Base-by-base conservation (phyloP, 2,329 filamentous ascomycete genomes). In the Pezicula carpinea region DNA sequence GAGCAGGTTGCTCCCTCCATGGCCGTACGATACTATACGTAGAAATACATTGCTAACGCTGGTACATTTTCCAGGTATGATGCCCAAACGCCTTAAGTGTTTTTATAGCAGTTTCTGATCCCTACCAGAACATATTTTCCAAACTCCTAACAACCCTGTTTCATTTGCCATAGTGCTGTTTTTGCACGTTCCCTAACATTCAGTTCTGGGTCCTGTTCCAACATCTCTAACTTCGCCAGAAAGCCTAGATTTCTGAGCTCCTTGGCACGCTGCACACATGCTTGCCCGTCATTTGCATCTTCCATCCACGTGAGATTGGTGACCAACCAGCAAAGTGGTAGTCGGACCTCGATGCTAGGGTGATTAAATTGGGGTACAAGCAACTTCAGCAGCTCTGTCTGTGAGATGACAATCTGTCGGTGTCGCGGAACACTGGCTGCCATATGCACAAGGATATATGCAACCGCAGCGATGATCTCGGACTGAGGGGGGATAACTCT, bases 261-360 rank as follows among this genome's bases (percentile, higher is more conserved):
- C 11, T 69, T 64, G 0, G 83, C 85, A 44, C 93, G 77, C 57
- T 83, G 76, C 23, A 77, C 72, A 52, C 85, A 88, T 8, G 78
- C 79, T 18, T 74, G 70, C 17, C 74, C 70, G 56, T 96, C 90
- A 23, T 68, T 74, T 6, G 78, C 74, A 58, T 92, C 85, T 52
- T 96, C 91, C 52, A 84, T 76, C 74, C 85, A 95, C 0, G 88
- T 87, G 36, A 99, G 76, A 63, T 96, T 96, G 63, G 84, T 87
- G 38, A 95, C 76, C 36, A 95, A 75, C 77, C 91, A 92, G 54
- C 89, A 89, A 56, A 93, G 81, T 39, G 85, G 84, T 17, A 83
- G 76, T 5, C 92, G 83, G 6, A 99, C 84, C 35, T 86, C 80
- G 39, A 79, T 77, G 61, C 87, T 81, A 36, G 80, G 77, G 65